A percentile compares a stretch with the other conserved stretches of the same genome.
Conservation (phyloP, 2,329 filamentous ascomycete species). For the Trichoderma polysporum region DNA sequence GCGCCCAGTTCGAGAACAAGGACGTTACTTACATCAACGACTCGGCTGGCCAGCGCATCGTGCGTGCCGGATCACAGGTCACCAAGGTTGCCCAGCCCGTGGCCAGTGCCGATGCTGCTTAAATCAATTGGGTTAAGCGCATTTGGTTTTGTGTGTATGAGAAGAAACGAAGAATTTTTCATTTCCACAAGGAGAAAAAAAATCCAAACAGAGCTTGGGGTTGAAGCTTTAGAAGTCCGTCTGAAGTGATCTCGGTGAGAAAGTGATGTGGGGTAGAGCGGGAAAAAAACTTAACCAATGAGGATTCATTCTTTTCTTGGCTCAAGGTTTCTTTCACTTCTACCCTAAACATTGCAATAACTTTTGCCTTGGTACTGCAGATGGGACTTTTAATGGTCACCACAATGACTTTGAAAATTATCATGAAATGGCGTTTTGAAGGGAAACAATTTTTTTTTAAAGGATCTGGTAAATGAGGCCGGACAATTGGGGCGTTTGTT, state of each 20-base stretch:
- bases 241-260: too few species aligned
- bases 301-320: too few species aligned
- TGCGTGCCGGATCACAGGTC: slow-evolving; percentile 81
- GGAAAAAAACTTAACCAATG: too few species aligned
- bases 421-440: slow-evolving; percentile 16
- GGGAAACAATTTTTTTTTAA: background rate
- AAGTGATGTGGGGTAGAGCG: too few species aligned
- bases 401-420: background rate
- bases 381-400: background rate
- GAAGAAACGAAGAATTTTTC: background rate
- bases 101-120: slow-evolving; percentile 81
- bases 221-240: too few species aligned
- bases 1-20: slow-evolving; percentile 79
- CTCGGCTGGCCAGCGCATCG: slow-evolving; percentile 74
- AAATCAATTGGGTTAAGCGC: slow-evolving; percentile 26
- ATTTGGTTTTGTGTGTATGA: background rate
- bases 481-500: slow-evolving; percentile 10
- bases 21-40: slow-evolving; percentile 79
- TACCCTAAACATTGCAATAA: too few species aligned
- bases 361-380: background rate
- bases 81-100: slow-evolving; percentile 80
- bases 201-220: background rate
- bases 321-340: background rate
- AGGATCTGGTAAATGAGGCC: background rate
- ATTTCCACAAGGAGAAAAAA: background rate